Conservation (phyloP, 345 rosid species). For the Pistacia atlantica region DNA sequence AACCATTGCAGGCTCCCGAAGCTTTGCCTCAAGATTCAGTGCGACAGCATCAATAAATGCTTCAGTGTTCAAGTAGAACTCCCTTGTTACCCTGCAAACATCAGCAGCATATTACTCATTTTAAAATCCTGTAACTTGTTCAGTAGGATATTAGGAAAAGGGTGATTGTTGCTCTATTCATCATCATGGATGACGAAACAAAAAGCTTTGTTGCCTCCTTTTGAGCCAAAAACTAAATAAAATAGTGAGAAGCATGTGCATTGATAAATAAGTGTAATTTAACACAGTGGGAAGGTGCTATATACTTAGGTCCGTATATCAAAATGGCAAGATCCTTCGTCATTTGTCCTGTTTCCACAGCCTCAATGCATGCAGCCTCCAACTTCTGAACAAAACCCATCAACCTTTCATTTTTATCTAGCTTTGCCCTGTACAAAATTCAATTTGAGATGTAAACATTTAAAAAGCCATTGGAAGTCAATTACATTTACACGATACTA, state of each 20-base stretch:
- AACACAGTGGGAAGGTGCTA: neutral
- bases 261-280: neutral
- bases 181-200: neutral
- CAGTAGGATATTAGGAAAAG: neutral
- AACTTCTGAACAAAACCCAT: slow-evolving; percentile 78
- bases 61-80: slow-evolving; percentile 73
- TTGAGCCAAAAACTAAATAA: neutral
- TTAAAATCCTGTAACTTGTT: neutral
- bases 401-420: slow-evolving; percentile 74
- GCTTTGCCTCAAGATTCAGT: slow-evolving; percentile 53
- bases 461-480: neutral
- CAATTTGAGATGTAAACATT: neutral
- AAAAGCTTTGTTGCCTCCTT: neutral
- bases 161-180: neutral
- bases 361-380: slow-evolving; percentile 81
- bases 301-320: slow-evolving; percentile 82
- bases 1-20: slow-evolving; percentile 42
- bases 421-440: slow-evolving; percentile 65
- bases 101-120: neutral
- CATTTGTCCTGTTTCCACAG: slow-evolving; percentile 91
- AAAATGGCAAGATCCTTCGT: slow-evolving; percentile 96
- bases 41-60: slow-evolving; percentile 89
- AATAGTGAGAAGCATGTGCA: too few species aligned
- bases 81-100: slow-evolving; percentile 69
- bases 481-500: neutral